phyloP scores from a whole-genome alignment of 2,329 filamentous ascomycete species.

The Fusarium foetens region DNA sequence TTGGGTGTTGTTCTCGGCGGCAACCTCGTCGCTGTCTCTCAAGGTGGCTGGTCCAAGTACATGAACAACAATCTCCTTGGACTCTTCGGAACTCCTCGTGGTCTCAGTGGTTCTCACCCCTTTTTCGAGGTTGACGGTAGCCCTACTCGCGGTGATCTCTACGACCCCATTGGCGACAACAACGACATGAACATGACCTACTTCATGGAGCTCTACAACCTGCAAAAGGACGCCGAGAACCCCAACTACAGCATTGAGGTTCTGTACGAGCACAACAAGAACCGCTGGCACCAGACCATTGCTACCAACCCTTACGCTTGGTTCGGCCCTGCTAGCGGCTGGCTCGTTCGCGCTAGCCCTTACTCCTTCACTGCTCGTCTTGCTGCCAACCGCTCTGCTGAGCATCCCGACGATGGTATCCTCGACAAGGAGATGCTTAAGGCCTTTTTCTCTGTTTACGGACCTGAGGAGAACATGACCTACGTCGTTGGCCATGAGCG shows the following conservation, averaged over 20 bases:
- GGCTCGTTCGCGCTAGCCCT: conserved; percentile 60
- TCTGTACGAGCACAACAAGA: conserved; percentile 55
- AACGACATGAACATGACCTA: conserved; percentile 62
- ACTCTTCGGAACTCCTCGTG: conserved; percentile 56
- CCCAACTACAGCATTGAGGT: conserved; percentile 50
- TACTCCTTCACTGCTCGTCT: conserved; percentile 57
- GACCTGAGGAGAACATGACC: conserved; percentile 49
- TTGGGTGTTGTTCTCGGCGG: conserved; percentile 53
- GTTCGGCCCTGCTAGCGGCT: conserved; percentile 62
- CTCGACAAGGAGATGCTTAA: conserved; percentile 51
- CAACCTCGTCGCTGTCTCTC: conserved; percentile 40
- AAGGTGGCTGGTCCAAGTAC: conserved; percentile 49
- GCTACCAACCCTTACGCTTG: conserved; percentile 64
- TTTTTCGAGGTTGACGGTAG: conserved; percentile 65
- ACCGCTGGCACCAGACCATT: conserved; percentile 59
- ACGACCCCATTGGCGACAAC: conserved; percentile 58
- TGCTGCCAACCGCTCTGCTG: conserved; percentile 56
- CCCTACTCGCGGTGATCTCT: conserved; percentile 63
- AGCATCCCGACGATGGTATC: conserved; percentile 50
- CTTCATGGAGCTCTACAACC: conserved; percentile 60
- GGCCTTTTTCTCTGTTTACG: conserved; percentile 59
- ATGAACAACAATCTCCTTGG: conserved; percentile 56
- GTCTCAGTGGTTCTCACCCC: conserved; percentile 63
- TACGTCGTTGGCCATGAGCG: conserved; percentile 61
- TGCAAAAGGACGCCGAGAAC: conserved; percentile 51